Evolutionary conservation across 768 basidiomycete species (phyloP), one percentile per base, ranked within the genome.

Genomic region (Sutorius australiensis): DNA sequence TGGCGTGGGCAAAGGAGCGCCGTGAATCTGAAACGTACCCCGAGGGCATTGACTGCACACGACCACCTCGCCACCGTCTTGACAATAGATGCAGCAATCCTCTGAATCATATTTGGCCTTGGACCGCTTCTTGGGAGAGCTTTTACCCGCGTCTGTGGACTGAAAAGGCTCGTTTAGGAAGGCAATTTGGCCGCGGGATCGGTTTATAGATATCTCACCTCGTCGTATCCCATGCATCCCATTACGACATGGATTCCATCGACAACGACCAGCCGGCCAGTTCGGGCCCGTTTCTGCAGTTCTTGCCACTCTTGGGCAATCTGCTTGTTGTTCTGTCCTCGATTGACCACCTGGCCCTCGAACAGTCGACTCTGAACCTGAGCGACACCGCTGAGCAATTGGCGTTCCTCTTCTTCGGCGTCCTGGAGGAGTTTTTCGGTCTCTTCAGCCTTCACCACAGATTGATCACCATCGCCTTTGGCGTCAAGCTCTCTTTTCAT

Each of bases 71-170:
- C 83, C 82, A 1, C 83, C 83, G 46, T 85, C 83, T 31, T 78
- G 72, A 63, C 83, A 85, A 51, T 75, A 67, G 33, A 79, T 75
- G 62, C 83, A 85, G 69, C 73, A 82, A 54, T 85, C 82, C 61
- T 84, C 80, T 28, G 71, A 77, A 3, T 79, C 81, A 49, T 73
- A 77, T 61, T 71, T 70, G 21, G 48, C 55, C 63, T 51, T 69
- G 36, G 62, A 59, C n/a, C 63, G 62, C 57, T 77, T 76, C 56
- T 67, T 66, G 21, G 50, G 58, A 36, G 52, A 5, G 9, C 58
- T 44, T 56, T 62, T 48, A 49, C 37, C 11, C 24, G 49, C 50
- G 32, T 53, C 40, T 32, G 55, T 46, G 37, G 58, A 24, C 63
- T 62, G 45, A 53, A 55, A 56, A 27, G 14, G 41, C 41, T 57